Conservation (phyloP, 2,329 filamentous ascomycete species). For the Aspergillus flavus region DNA sequence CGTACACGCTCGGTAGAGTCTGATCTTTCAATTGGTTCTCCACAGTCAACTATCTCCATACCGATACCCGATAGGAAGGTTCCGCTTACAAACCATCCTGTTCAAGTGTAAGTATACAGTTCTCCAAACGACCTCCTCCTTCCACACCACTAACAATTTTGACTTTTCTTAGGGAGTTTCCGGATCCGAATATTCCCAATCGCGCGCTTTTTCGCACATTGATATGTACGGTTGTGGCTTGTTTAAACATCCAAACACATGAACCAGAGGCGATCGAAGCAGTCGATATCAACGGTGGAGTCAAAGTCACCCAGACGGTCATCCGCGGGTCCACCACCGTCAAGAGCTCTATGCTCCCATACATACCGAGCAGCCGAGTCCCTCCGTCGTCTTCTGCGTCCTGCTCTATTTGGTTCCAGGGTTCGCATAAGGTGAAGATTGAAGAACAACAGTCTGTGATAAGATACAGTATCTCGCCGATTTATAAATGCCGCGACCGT, state of each 20-base stretch:
- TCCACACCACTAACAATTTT: too few species aligned
- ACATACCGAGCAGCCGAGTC: neutral
- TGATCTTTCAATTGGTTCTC: neutral
- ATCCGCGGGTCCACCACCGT: neutral
- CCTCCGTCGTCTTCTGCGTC: rapidly evolving
- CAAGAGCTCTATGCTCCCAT: neutral
- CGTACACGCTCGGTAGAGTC: neutral
- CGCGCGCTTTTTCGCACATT: neutral
- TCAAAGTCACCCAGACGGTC: neutral
- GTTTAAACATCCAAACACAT: neutral
- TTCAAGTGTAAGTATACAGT: neutral
- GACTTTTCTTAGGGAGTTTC: neutral
- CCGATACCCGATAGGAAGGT: neutral
- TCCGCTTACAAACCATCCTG: neutral
- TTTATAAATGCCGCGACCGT: neutral
- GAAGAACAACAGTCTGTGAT: neutral
- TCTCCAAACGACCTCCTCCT: too few species aligned
- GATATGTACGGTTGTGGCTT: neutral
- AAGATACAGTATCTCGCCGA: neutral
- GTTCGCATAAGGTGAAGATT: neutral
- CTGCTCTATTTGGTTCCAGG: neutral
- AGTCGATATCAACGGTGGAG: neutral
- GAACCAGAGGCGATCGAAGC: neutral
- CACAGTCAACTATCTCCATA: neutral
- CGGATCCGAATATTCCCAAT: neutral